These are phyloP conservation scores for Marasmius fiardii DNA, from an alignment of 1,284 basidiomycete species.

Conservation along the genomic window DNA sequence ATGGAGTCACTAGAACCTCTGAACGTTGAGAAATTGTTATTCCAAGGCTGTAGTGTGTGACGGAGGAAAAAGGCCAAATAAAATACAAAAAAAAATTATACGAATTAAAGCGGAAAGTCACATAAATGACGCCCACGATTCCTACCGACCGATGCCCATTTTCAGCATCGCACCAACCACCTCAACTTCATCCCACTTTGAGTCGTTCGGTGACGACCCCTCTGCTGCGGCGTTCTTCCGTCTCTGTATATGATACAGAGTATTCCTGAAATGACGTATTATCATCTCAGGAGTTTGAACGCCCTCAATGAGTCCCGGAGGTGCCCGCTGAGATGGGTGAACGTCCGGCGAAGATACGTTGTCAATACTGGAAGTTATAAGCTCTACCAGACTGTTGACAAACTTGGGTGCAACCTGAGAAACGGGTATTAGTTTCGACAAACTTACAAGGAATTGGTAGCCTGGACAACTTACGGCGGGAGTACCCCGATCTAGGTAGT, in stretches of 20 bases:
- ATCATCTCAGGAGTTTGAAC: conserved; percentile 92
- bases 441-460: not conserved
- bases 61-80: too few relatives aligned
- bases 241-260: conserved; percentile 77
- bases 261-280: conserved; percentile 87
- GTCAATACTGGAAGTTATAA: conserved; percentile 90
- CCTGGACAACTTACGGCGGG: conserved; percentile 63
- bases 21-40: too few relatives aligned
- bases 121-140: not conserved
- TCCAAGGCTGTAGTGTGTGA: too few relatives aligned
- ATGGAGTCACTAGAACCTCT: too few relatives aligned
- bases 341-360: conserved; percentile 80
- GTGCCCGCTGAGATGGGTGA: conserved; percentile 78
- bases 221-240: conserved; percentile 61
- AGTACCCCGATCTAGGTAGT: conserved; percentile 90
- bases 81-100: not conserved
- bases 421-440: conserved; percentile 6
- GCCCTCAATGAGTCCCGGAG: conserved; percentile 83
- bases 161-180: conserved; percentile 83
- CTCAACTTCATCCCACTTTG: conserved; percentile 82
- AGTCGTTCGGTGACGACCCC: conserved; percentile 35
- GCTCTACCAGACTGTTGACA: conserved; percentile 89
- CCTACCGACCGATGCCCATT: conserved; percentile 69
- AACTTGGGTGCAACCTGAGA: conserved; percentile 86
- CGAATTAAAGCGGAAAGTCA: not conserved